phyloP scores from a whole-genome alignment of 495 filamentous ascomycete genomes.

The Xylaria flabelliformis region DNA sequence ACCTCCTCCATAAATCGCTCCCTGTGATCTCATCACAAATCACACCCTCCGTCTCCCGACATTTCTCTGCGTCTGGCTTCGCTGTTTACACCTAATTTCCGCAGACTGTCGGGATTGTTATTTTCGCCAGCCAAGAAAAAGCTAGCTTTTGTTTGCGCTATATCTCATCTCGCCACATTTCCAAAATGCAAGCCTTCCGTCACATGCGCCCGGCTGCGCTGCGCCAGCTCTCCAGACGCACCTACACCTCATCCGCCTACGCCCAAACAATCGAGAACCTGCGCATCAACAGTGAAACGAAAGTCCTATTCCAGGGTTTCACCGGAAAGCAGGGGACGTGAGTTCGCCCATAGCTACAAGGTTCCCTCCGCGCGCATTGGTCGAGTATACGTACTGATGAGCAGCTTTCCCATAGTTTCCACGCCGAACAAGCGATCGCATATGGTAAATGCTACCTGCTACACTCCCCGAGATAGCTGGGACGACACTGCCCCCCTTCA shows the following conservation, averaged over 20 bases:
- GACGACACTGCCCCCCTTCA: background rate
- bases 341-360: conserved; percentile 49
- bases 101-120: conserved; percentile 10
- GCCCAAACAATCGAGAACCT: conserved; percentile 86
- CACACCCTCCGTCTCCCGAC: background rate
- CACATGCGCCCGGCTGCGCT: conserved; percentile 54
- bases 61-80: background rate
- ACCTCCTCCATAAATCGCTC: background rate
- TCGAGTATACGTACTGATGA: conserved; percentile 16
- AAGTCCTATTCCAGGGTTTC: conserved; percentile 96
- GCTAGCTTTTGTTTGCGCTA: conserved; percentile 11
- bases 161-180: conserved; percentile 26
- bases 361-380: background rate
- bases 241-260: conserved; percentile 76
- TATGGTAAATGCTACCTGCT: conserved; percentile 70
- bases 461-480: background rate
- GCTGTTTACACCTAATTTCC: background rate
- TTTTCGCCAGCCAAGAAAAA: background rate
- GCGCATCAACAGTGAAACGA: conserved; percentile 88
- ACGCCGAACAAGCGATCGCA: conserved; percentile 96
- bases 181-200: conserved; percentile 55
- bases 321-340: conserved; percentile 99
- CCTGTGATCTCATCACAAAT: background rate
- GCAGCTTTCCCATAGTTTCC: conserved; percentile 70
- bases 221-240: conserved; percentile 61